phyloP scores from a whole-genome alignment of 805 yeast species.

The Candida michaelii region DNA sequence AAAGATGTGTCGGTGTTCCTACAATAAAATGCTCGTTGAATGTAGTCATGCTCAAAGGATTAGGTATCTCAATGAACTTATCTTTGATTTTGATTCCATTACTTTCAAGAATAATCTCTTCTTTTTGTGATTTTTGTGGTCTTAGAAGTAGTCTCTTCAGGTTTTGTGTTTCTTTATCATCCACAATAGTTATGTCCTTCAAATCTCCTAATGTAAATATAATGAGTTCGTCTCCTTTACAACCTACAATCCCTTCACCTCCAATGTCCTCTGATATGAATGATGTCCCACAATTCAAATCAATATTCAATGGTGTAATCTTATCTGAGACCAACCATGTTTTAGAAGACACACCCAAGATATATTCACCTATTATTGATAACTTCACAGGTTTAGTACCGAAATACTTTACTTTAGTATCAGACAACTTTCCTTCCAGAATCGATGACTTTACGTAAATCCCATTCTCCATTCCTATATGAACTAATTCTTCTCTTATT shows the following conservation, averaged over 20 bases:
- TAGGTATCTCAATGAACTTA: conserved; percentile 44
- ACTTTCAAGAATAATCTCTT: background rate
- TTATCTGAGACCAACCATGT: conserved; percentile 47
- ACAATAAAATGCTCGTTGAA: conserved; percentile 45
- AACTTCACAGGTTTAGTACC: conserved; percentile 68
- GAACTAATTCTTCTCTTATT: conserved; percentile 42
- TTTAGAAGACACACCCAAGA: conserved; percentile 53
- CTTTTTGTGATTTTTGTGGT: background rate
- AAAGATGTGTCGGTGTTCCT: conserved; percentile 42
- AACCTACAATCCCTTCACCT: conserved; percentile 63
- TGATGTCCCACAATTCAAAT: conserved; percentile 46
- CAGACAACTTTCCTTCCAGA: conserved; percentile 63
- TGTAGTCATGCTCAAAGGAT: conserved; percentile 39
- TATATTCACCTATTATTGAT: conserved; percentile 32
- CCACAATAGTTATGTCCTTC: conserved; percentile 38
- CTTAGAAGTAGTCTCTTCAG: background rate
- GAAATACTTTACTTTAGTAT: conserved; percentile 66
- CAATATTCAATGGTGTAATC: conserved; percentile 47
- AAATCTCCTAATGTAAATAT: conserved; percentile 55
- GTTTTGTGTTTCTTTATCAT: background rate
- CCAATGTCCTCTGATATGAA: conserved; percentile 64
- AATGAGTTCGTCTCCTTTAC: conserved; percentile 49
- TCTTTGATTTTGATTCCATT: conserved; percentile 2
- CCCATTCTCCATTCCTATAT: conserved; percentile 84
- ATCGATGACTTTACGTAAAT: conserved; percentile 60